Base-by-base conservation (phyloP, 192 early-diverging fungal species). In the Diversispora eburnea region DNA sequence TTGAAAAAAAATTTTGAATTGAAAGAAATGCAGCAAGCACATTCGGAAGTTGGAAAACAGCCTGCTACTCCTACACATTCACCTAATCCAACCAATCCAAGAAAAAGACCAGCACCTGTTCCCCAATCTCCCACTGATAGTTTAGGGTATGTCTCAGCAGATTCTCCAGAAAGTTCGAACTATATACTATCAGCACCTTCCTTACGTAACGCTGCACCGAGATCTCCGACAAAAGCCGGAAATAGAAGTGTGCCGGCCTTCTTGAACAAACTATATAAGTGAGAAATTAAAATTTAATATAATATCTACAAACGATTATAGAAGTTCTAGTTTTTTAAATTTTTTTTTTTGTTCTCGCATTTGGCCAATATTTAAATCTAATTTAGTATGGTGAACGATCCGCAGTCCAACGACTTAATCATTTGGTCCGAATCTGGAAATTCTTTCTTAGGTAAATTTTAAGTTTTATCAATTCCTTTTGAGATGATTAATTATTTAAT, bases 371-470 rank as follows among this genome's bases (percentile, higher is more conserved):
- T 63, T 42, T 45, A 19, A 17, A 8, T 55, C 7, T 22, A 51
- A 33, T 48, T 33, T 77, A 95, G 91, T 76, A 98, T 98, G 95
- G 97, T 98, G 2, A 83, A 87, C 65, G 97, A 97, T 78, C 82
- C 86, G 41, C 75, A 81, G n/a, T 90, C 92, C 47, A 89, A 97
- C 79, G 86, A 90, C 47, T 77, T 95, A 46, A 98, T 98, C 57
- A 87, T 88, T 41, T 98, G 97, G 97, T 88, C 92, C 0, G 90
- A 90, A 9, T 89, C 89, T 67, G 95, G 96, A 20, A 86, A 87
- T 10, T 93, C 95, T 1, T 98, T 98, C 82, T 78, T 96, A 15
- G 93, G 85, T 73, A 82, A 75, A 67, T 64, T 47, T 33, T 33
- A 33, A 33, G 2, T 33, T 33, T 33, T 33, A 33, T 33, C 4